A percentile compares a stretch with the other conserved stretches of the same genome.
phyloP scores from a whole-genome alignment of 768 basidiomycete genomes.

The Nevesoporus exiguus region DNA sequence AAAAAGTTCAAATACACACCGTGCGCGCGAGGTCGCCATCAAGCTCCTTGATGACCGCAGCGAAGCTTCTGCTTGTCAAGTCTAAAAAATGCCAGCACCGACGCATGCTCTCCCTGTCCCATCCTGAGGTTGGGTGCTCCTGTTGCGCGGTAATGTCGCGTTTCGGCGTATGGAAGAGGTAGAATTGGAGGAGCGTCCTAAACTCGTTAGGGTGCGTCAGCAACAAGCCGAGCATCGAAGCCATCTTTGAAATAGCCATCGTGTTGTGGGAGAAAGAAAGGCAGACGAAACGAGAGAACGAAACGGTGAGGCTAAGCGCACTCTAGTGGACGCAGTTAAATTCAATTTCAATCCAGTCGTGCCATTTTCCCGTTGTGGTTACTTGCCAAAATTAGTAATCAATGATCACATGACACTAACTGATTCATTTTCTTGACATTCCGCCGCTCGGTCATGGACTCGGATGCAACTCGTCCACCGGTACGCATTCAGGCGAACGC shows the following conservation, averaged over 20 bases:
- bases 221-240: conserved; percentile 59
- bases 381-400: not conserved
- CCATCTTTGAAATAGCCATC: conserved; percentile 49
- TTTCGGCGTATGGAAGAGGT: conserved; percentile 74
- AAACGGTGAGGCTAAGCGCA: too few species aligned
- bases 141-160: conserved; percentile 75
- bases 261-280: not conserved
- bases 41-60: conserved; percentile 91
- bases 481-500: conserved; percentile 42
- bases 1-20: conserved; percentile 46
- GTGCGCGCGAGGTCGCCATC: conserved; percentile 92
- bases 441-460: conserved; percentile 40
- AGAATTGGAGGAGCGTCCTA: conserved; percentile 77
- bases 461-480: conserved; percentile 44
- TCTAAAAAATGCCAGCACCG: conserved; percentile 90
- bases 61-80: conserved; percentile 83
- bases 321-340: not conserved
- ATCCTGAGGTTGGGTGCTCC: conserved; percentile 80
- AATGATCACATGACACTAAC: not conserved
- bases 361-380: not conserved
- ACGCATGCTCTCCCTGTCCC: conserved; percentile 83
- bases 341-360: not conserved
- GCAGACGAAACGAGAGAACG: not conserved
- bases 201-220: conserved; percentile 84
- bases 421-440: conserved; percentile 7